These are phyloP conservation scores for Hypericum androsaemum DNA, from an alignment of 345 rosid species.

Conservation along the genomic window DNA sequence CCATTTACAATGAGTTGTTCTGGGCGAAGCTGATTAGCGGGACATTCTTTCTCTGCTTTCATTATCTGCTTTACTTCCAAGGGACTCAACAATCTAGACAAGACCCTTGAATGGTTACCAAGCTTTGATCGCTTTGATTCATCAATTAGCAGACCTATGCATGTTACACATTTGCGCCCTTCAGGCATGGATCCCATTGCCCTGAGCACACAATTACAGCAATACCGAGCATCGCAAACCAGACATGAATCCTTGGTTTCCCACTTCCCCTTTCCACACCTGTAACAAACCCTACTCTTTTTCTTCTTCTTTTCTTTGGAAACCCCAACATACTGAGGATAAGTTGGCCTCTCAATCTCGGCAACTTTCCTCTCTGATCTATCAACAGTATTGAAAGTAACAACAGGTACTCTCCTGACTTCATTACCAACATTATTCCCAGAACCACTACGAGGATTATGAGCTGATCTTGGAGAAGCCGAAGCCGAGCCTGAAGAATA, in stretches of 20 bases:
- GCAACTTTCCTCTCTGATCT: background rate
- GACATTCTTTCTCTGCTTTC: slow-evolving; percentile 56
- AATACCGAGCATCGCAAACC: slow-evolving; percentile 50
- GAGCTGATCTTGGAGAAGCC: slow-evolving; percentile 57
- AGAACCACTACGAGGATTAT: slow-evolving; percentile 27
- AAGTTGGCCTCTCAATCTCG: slow-evolving; percentile 10
- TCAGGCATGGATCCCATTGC: slow-evolving; percentile 80
- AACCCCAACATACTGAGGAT: slow-evolving; percentile 47
- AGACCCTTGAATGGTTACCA: slow-evolving; percentile 44
- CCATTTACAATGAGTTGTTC: slow-evolving; percentile 53
- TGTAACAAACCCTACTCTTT: slow-evolving; percentile 31
- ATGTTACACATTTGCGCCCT: slow-evolving; percentile 56
- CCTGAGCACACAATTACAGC: slow-evolving; percentile 48
- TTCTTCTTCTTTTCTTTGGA: slow-evolving; percentile 17
- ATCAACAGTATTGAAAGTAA: slow-evolving; percentile 10
- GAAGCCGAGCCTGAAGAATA: slow-evolving; percentile 84
- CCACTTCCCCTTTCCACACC: slow-evolving; percentile 40
- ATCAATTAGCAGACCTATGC: slow-evolving; percentile 47
- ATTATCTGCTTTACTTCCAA: slow-evolving; percentile 49
- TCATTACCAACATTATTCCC: slow-evolving; percentile 28
- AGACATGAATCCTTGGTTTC: slow-evolving; percentile 44
- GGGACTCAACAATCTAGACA: slow-evolving; percentile 33
- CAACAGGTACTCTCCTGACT: slow-evolving; percentile 43
- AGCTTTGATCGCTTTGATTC: slow-evolving; percentile 33
- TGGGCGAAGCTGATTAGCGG: slow-evolving; percentile 53